phyloP scores from a whole-genome alignment of 2,329 filamentous ascomycete genomes.

The Penicillium verrucosum region DNA sequence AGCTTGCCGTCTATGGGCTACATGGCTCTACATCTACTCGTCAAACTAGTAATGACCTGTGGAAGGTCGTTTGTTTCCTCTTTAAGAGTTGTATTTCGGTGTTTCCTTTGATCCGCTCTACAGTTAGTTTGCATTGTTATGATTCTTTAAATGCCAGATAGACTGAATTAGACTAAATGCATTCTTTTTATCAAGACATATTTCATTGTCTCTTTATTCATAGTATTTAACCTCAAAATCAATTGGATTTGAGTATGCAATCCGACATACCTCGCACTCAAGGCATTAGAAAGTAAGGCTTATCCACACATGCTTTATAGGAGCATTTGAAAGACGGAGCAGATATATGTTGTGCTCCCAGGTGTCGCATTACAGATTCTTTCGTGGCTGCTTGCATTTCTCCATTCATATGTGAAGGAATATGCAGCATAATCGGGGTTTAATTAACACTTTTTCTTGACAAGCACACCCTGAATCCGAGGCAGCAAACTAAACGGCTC shows the following conservation, averaged over 20 bases:
- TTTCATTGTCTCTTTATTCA: neutral
- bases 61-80: neutral
- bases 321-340: too few relatives aligned
- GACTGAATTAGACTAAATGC: neutral
- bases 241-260: neutral
- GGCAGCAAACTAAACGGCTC: slow-evolving; percentile 17
- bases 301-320: too few relatives aligned
- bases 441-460: slow-evolving; percentile 16
- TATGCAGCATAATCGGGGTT: neutral
- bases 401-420: neutral
- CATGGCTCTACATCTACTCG: neutral
- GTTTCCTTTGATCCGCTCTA: neutral
- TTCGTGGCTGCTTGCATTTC: too few relatives aligned
- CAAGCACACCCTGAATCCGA: slow-evolving; percentile 21
- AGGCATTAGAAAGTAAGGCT: too few relatives aligned
- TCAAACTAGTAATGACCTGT: neutral
- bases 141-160: neutral
- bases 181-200: neutral
- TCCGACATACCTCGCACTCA: neutral
- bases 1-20: too few relatives aligned
- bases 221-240: neutral
- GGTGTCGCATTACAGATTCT: too few relatives aligned
- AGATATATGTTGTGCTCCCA: too few relatives aligned
- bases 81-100: neutral
- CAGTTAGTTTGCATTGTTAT: neutral